Conservation (phyloP, 2,329 filamentous ascomycete species). For the Aspergillus brunneoviolaceus region DNA sequence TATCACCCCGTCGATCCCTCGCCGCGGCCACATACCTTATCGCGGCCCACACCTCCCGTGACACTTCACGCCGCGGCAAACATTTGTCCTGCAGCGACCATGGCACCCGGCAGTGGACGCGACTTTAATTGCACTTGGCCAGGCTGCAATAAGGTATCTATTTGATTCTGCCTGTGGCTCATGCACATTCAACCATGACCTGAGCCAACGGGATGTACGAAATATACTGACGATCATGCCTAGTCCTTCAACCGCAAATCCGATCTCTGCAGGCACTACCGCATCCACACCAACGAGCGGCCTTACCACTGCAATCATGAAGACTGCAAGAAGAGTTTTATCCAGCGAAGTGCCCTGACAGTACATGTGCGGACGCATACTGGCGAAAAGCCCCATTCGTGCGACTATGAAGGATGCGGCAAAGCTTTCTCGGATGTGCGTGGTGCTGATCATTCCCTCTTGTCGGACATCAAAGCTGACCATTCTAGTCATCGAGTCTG, state of each 20-base stretch:
- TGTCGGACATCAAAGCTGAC: slow-evolving; percentile 10
- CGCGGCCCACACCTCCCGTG: neutral
- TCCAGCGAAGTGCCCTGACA: slow-evolving; percentile 50
- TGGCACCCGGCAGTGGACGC: slow-evolving; percentile 43
- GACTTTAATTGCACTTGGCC: slow-evolving; percentile 47
- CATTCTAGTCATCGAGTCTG: slow-evolving; percentile 39
- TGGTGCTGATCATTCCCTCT: neutral
- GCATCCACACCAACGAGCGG: slow-evolving; percentile 50
- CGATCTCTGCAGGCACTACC: slow-evolving; percentile 48
- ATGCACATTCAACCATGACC: neutral
- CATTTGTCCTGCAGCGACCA: slow-evolving; percentile 19
- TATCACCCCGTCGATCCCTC: neutral
- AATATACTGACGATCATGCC: neutral
- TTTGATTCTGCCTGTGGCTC: neutral
- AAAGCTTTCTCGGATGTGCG: slow-evolving; percentile 48
- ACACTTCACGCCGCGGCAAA: neutral
- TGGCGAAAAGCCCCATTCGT: slow-evolving; percentile 47
- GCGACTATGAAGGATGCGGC: slow-evolving; percentile 43
- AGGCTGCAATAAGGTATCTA: slow-evolving; percentile 44
- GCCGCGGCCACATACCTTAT: slow-evolving; percentile 1
- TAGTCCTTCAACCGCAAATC: slow-evolving; percentile 52
- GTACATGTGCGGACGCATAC: slow-evolving; percentile 47
- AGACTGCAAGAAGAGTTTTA: slow-evolving; percentile 50
- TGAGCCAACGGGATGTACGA: slow-evolving; percentile 1
- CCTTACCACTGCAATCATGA: slow-evolving; percentile 47